These are phyloP conservation scores for Pestalotiopsis sp. DNA, from an alignment of 2,329 filamentous ascomycete species.

Conservation along the genomic window DNA sequence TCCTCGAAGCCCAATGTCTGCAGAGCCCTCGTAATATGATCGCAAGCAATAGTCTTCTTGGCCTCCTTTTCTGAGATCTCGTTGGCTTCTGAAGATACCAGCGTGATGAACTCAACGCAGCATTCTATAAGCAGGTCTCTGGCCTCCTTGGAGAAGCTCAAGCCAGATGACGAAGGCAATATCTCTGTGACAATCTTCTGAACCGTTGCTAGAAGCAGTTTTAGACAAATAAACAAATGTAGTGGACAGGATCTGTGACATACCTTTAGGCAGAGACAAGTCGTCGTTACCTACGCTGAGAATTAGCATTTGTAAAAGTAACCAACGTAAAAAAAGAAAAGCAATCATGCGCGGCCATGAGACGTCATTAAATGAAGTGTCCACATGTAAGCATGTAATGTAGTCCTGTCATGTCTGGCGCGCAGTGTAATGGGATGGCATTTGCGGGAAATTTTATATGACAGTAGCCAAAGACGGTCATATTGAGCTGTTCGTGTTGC, in stretches of 20 bases:
- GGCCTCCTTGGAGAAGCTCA: conserved; percentile 92
- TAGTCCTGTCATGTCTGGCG: no score
- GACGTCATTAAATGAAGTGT: no score
- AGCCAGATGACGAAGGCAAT: conserved; percentile 71
- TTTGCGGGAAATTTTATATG: no score
- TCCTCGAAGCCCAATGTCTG: conserved; percentile 91
- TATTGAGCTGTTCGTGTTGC: neutral
- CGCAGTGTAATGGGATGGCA: no score
- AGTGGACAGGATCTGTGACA: conserved; percentile 17
- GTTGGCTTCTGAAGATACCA: conserved; percentile 98
- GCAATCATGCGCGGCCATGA: neutral
- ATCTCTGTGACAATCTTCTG: conserved; percentile 94
- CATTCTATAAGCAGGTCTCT: conserved; percentile 96
- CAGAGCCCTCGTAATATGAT: conserved; percentile 94
- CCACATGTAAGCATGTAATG: no score
- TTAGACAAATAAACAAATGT: neutral
- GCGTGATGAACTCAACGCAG: conserved; percentile 98
- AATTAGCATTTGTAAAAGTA: conserved; percentile 33
- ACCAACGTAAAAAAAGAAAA: neutral
- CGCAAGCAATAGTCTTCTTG: conserved; percentile 98
- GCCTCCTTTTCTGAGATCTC: conserved; percentile 98
- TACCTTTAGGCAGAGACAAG: conserved; percentile 67
- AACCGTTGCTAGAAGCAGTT: conserved; percentile 57
- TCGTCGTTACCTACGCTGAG: conserved; percentile 59
- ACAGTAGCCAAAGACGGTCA: no score